Conservation (phyloP, 176 grass and related monocot species). For the Urochloa ruziziensis region DNA sequence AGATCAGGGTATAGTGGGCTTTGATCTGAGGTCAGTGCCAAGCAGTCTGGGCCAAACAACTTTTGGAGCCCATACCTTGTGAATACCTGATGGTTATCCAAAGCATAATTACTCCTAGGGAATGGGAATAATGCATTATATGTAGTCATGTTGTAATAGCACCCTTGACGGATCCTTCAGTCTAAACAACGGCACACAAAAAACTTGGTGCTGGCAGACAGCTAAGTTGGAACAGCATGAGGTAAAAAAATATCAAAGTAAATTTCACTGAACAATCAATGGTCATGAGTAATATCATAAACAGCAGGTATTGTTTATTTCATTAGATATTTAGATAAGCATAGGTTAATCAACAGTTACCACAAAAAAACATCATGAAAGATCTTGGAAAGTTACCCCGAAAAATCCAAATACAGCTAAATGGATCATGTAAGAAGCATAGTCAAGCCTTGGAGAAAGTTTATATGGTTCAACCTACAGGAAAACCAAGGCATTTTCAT, state of each 20-base stretch:
- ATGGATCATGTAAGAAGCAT: slow-evolving; percentile 77
- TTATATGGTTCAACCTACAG: slow-evolving; percentile 67
- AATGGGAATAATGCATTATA: background rate
- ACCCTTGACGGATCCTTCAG: background rate
- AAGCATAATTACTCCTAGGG: slow-evolving; percentile 3
- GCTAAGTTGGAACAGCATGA: background rate
- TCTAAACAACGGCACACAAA: background rate
- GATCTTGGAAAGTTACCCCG: slow-evolving; percentile 54
- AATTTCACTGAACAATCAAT: background rate
- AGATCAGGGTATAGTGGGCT: slow-evolving; percentile 84
- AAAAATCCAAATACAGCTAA: slow-evolving; percentile 80
- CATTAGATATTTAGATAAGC: background rate
- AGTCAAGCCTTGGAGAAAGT: slow-evolving; percentile 56
- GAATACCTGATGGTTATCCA: slow-evolving; percentile 60
- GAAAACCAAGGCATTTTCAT: slow-evolving; percentile 11
- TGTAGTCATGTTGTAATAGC: background rate
- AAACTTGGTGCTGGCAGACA: slow-evolving; percentile 12
- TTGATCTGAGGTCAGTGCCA: slow-evolving; percentile 71
- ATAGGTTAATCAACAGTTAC: background rate
- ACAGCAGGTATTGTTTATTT: background rate
- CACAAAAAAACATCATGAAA: background rate
- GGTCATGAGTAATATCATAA: slow-evolving; percentile 2
- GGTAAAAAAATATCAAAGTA: background rate
- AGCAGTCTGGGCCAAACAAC: slow-evolving; percentile 65
- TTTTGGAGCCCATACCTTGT: slow-evolving; percentile 91